Percentiles rank a stretch among this genome's conserved stretches.
phyloP scores from a whole-genome alignment of 495 filamentous ascomycete genomes.

The Ramalina intermedia region DNA sequence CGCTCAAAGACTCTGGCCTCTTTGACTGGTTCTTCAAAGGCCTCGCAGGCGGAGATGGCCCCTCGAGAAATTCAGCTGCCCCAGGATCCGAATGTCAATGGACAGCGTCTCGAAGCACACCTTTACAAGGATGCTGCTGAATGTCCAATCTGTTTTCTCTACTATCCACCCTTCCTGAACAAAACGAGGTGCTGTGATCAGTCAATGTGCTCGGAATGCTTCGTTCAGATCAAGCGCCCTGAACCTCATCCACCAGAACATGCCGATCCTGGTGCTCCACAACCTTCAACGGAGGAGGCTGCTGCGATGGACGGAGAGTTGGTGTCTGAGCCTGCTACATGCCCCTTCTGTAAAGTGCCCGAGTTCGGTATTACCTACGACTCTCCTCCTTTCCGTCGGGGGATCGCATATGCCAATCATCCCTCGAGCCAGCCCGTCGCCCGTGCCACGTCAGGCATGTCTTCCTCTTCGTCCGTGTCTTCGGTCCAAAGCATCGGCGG shows the following conservation, averaged over 20 bases:
- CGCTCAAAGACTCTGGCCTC: slow-evolving; percentile 78
- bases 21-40: slow-evolving; percentile 53
- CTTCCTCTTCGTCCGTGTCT: slow-evolving; percentile 41
- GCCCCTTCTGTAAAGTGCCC: slow-evolving; percentile 87
- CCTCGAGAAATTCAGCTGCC: slow-evolving; percentile 70
- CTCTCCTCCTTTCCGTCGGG: slow-evolving; percentile 74
- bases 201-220: slow-evolving; percentile 95
- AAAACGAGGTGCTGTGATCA: slow-evolving; percentile 92
- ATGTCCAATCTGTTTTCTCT: slow-evolving; percentile 93
- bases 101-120: slow-evolving; percentile 79
- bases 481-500: slow-evolving; percentile 20
- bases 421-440: slow-evolving; percentile 25
- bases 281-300: slow-evolving; percentile 18
- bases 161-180: slow-evolving; percentile 93
- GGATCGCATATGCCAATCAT: slow-evolving; percentile 52
- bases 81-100: slow-evolving; percentile 77
- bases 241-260: slow-evolving; percentile 94
- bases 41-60: slow-evolving; percentile 52
- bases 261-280: slow-evolving; percentile 32
- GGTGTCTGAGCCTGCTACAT: slow-evolving; percentile 81
- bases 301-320: slow-evolving; percentile 47
- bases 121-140: slow-evolving; percentile 82
- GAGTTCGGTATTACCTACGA: slow-evolving; percentile 93
- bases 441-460: slow-evolving; percentile 52
- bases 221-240: slow-evolving; percentile 94